These are phyloP conservation scores for Protomyces arabidopsidicola DNA, from an alignment of 1,139 yeast genomes.

Conservation along the genomic window DNA sequence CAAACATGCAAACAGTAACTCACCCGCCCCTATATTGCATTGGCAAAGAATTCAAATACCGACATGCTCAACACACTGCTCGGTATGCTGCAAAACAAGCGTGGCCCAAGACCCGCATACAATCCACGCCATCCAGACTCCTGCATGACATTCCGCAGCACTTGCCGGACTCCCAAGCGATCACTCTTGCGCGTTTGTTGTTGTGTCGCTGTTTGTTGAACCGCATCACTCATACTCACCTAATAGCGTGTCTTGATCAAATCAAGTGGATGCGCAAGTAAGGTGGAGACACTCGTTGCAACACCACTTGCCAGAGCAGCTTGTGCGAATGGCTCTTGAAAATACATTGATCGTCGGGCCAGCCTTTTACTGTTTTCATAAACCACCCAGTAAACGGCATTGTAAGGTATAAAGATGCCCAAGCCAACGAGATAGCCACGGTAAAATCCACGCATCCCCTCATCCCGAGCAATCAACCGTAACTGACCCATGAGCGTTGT, in stretches of 20 bases:
- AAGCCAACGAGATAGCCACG: constrained; percentile 46
- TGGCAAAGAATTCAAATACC: constrained; percentile 20
- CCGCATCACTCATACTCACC: constrained; percentile 28
- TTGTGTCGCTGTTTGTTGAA: not conserved
- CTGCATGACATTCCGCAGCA: constrained; percentile 19
- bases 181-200: not conserved
- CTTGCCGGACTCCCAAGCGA: constrained; percentile 12
- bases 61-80: constrained; percentile 28
- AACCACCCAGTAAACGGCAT: constrained; percentile 34
- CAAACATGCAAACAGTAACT: not conserved
- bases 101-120: constrained; percentile 23
- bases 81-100: constrained; percentile 27
- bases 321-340: constrained; percentile 9
- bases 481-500: constrained; percentile 35
- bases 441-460: constrained; percentile 43
- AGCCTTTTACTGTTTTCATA: constrained; percentile 30
- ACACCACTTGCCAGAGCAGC: constrained; percentile 40
- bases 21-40: too few relatives aligned
- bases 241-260: constrained; percentile 47
- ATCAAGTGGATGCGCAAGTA: constrained; percentile 44
- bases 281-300: constrained; percentile 43
- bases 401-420: constrained; percentile 33
- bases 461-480: constrained; percentile 37
- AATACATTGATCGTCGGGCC: constrained; percentile 1
- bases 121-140: constrained; percentile 26